Conservation (phyloP, 2,329 filamentous ascomycete species). For the Diaporthe vaccinii region DNA sequence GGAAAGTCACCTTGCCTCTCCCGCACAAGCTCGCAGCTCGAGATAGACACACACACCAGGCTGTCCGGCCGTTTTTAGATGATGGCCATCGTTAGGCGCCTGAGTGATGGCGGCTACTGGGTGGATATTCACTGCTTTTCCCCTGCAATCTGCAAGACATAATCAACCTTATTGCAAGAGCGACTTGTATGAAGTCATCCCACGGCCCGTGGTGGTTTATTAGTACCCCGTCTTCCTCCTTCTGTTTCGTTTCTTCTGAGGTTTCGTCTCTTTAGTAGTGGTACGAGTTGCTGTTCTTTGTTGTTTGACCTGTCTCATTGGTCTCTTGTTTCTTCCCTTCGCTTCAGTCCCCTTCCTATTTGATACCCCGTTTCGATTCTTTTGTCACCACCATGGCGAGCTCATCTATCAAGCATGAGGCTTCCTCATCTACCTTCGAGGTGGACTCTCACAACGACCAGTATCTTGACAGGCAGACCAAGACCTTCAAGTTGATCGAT, state of each 20-base stretch:
- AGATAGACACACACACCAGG: not conserved
- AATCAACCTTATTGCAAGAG: not conserved
- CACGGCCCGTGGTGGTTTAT: not conserved
- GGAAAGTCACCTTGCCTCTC: constrained; percentile 17
- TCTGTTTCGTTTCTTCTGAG: constrained; percentile 32
- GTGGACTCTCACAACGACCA: constrained; percentile 56
- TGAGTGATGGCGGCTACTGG: not conserved
- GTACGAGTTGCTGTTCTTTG: not conserved
- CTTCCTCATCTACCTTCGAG: constrained; percentile 63
- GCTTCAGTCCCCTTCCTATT: not conserved
- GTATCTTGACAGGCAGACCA: constrained; percentile 51
- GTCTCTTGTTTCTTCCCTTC: constrained; percentile 17
- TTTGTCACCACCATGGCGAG: constrained; percentile 34
- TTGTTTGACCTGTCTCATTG: constrained; percentile 11
- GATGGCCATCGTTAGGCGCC: not conserved
- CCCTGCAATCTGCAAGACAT: constrained; percentile 9
- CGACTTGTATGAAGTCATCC: not conserved
- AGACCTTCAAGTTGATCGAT: constrained; percentile 57
- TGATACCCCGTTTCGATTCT: constrained; percentile 21
- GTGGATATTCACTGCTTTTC: constrained; percentile 24
- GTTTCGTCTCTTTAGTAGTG: not conserved
- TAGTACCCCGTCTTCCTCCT: not conserved
- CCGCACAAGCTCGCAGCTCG: not conserved
- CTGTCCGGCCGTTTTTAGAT: not conserved
- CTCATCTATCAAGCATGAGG: constrained; percentile 38